Base-by-base conservation (phyloP, 257 asterid species). In the Solanum bulbocastanum region DNA sequence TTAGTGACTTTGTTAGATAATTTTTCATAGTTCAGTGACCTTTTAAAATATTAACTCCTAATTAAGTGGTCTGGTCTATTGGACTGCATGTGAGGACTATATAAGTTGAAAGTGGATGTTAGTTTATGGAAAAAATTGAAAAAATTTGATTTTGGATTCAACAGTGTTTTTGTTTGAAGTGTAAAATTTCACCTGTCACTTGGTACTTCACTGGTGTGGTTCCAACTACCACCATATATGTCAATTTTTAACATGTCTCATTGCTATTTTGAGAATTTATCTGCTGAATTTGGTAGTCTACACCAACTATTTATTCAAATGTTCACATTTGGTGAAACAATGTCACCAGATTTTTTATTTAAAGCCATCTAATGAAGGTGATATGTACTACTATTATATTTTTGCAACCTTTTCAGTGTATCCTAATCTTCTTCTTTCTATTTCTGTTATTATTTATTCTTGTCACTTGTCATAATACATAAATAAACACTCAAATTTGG, bases 281-380 rank as follows among this genome's bases (percentile, higher is more conserved):
- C 84, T 72, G 44, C 83, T 49, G 27, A 46, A 44, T 27, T 46
- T 79, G 66, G 25, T 2, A 62, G 8, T 49, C 85, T 72, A 32
- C 36, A 60, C 37, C 73, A 62, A 85, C 88, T 68, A 83, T 82
- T 78, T 22, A 81, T 42, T 60, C 62, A 66, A 85, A 89, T 88
- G 85, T 78, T 88, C 90, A 90, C 88, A 88, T 89, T 90, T 87
- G 85, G 90, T 88, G 90, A 88, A 87, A 76, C 66, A 75, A 87
- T 90, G 91, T 92, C 89, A 84, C 89, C 92, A 91, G 72, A 6
- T 90, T 86, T 73, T 90, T 82, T 88, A 60, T 86, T 88, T 88
- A 78, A 46, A 84, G 87, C 88, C 90, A 90, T 90, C 92, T 92
- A 85, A 46, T 84, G 91, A 89, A 85, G 93, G 76, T 85, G 88